A percentile compares a stretch with the other conserved stretches of the same genome.
Evolutionary conservation across 73 alveolate genomes (phyloP).

Genomic region (Stentor coeruleus): DNA sequence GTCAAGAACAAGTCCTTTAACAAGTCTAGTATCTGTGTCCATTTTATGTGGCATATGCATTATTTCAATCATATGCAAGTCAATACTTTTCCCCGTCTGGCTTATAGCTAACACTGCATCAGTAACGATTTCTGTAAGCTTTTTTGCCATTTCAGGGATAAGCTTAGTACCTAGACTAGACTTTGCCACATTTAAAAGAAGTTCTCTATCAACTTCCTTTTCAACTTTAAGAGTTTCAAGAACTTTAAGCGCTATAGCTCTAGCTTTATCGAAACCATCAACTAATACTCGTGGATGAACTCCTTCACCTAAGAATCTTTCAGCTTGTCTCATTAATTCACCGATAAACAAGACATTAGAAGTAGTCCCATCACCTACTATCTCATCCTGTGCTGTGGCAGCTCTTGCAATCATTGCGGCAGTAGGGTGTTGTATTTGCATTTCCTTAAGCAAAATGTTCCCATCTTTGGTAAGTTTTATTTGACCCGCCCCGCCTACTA

Average conservation of each 20-base stretch:
- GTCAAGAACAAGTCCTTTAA: constrained; percentile 99
- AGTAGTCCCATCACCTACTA: constrained; percentile 99
- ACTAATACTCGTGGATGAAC: constrained; percentile 94
- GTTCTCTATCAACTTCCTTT: constrained; percentile 85
- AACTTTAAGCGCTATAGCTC: constrained; percentile 34
- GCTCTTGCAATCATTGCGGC: constrained; percentile 99
- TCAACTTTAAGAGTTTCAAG: constrained; percentile 51
- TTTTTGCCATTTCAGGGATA: constrained; percentile 58
- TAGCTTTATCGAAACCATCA: constrained; percentile 61
- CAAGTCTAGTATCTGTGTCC: constrained; percentile 95
- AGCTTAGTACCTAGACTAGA: constrained; percentile 86
- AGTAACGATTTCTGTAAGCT: constrained; percentile 77
- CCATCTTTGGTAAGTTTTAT: constrained; percentile 98
- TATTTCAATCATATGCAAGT: constrained; percentile 97
- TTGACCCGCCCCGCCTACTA: constrained; percentile 99
- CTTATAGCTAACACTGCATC: constrained; percentile 86
- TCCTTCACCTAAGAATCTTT: constrained; percentile 89
- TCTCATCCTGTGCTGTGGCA: constrained; percentile 98
- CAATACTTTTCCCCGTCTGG: constrained; percentile 56
- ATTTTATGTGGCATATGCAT: constrained; percentile 99
- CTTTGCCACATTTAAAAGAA: constrained; percentile 88
- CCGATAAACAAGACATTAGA: constrained; percentile 95
- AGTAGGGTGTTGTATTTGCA: constrained; percentile 97
- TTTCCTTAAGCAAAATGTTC: constrained; percentile 90
- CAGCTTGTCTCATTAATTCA: constrained; percentile 94